Base-by-base conservation (phyloP, 441 rosid species). In the Gossypium lobatum region DNA sequence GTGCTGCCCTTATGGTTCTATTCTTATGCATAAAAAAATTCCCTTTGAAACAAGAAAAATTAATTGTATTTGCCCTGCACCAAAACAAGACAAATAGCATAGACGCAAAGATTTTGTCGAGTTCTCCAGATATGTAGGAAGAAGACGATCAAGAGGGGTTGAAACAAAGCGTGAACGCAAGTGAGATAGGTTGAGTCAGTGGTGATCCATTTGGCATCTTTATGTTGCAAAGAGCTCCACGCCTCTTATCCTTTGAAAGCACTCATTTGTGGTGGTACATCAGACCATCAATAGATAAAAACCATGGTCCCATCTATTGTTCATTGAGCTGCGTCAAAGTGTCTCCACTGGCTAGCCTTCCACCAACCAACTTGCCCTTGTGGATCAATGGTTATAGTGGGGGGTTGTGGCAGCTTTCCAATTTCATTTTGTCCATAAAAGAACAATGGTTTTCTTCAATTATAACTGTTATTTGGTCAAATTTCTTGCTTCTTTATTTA, bases 361-460 rank as follows among this genome's bases (percentile, higher is more conserved):
- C 20, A n/a, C 55, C 55, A 52, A n/a, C 55, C 55, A 50, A 46
- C 52, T 14, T 14, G 17, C 28, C 63, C 10, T 25, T 25, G 37
- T 25, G 17, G 17, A 34, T 11, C 37, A 58, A 58, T 23, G 20
- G 55, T 6, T 52, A 48, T 13, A n/a, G 55, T 52, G 39, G 39
- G 39, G 55, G 57, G 57, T 52, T 52, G 21, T 63, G 57, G 57
- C 71, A 46, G 57, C 70, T 65, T 52, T 46, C 17, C 37, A 42
- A 21, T 3, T 16, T 63, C 48, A 28, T 16, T 34, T 20, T 34
- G 10, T 16, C 7, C 17, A 52, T 16, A n/a, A 53, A 62, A 62
- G 6, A 13, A 34, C 21, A 4, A 7, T 26, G 48, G 23, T 3
- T 34, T 4, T 57, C 28, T 57, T 2, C 31, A 42, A 21, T 21